Evolutionary conservation across 2,329 filamentous ascomycete genomes (phyloP), one percentile per base, ranked within the genome.

Genomic region (Verticillium nubilum): DNA sequence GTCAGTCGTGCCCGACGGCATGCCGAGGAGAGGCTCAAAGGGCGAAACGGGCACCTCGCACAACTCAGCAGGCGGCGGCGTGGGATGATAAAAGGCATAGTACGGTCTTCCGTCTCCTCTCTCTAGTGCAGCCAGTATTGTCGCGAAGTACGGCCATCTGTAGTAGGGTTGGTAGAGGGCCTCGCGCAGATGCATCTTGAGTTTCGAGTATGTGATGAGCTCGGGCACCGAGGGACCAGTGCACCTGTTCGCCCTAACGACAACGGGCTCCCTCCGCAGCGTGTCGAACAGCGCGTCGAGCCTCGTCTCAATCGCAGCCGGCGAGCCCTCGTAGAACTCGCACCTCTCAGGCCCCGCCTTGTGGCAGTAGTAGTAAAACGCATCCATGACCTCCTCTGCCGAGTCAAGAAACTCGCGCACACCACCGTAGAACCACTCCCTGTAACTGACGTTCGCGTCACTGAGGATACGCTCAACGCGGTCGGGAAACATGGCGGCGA

Each of bases 281-380:
- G 61, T 62, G 1, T 70, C 64, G 13, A 84, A 73, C 0, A 85
- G 69, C 2, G 60, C 59, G 4, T 67, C 62, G n/a, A 82, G 70
- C 0, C 77, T 70, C 10, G 69, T 54, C 50, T 76, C 69, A 57
- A 82, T 75, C n/a, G 69, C 69, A 0, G 64, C 64, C 0, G 78
- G 69, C 0, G 73, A 70, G 0, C 67, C 53, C 1, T 70, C 73
- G 62, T 74, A 74, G 52, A 85, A 74, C 1, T 74, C 73, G 59
- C 82, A 86, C 6, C 68, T 74, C 0, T 72, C 62, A 0, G 81
- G 80, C 0, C 81, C 81, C 23, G 79, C 83, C 42, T 74, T 70
- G 65, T 80, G 76, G 66, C 86, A 88, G 52, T 78, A 76, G 23
- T 73, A 69, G 64, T 81, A 84, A 60, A 87, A 86, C 23, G 72